Evolutionary conservation across 164 flowering plant species (phyloP), one percentile per base, ranked within the genome.

Genomic region (Nelumbo lutea): DNA sequence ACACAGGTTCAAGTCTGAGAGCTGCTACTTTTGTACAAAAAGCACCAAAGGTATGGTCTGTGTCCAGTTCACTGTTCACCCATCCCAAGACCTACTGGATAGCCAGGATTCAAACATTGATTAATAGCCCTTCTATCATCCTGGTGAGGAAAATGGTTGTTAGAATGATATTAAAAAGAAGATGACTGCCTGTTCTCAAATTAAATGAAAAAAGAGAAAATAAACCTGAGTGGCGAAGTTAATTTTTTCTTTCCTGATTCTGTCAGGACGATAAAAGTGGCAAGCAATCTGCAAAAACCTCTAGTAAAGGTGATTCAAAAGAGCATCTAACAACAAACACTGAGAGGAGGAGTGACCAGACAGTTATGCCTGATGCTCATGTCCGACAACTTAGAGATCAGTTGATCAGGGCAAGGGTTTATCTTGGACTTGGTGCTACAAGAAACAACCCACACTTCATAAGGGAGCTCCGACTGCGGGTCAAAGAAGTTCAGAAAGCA

Each of bases 381-480:
- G 84, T 90, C 4, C 80, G 83, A 42, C 89, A 82, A 40, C 83
- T 92, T 40, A 90, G 84, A 70, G 98, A 92, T 79, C 98, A 87
- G 78, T 83, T 92, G 67, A 83, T 92, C 56, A 83, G 85, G 72
- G 90, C 85, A 51, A 87, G 65, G 74, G 91, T 90, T 8, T 90
- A 82, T 78, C 83, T 88, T 57, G 83, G 90, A 40, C 88, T 92
- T 42, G 72, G 89, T 44, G 80, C 85, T 10, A 84, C 82, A 5
- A 81, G 84, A 76, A 87, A 74, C 79, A 90, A 90, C 76, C 76
- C 95, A 40, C 90, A 82, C 52, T 82, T 86, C 45, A 72, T 78
- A 10, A 86, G 84, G 77, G 98, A 89, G 81, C 90, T 92, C 46
- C 83, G 91, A 40, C 69, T 73, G 42, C 83, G 95, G 50, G 70